Percentiles rank a stretch among this genome's conserved stretches.
Conservation (phyloP, 306 rosid genomes). For the Psophocarpus tetragonolobus region DNA sequence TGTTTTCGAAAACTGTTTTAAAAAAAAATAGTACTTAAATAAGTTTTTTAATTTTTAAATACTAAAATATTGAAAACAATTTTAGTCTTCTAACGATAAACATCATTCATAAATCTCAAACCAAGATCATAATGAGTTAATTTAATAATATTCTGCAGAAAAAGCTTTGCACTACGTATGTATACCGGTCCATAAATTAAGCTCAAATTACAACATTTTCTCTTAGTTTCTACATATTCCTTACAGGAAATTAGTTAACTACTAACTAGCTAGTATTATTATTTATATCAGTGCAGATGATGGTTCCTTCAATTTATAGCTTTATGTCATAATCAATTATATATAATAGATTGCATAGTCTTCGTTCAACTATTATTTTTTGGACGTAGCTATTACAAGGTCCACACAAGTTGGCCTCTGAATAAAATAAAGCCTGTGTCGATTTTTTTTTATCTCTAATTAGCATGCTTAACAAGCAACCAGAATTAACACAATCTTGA, state of each 20-base stretch:
- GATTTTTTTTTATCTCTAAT: not conserved
- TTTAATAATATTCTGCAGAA: not conserved
- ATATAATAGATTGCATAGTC: not conserved
- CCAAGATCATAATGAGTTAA: no score
- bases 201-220: not conserved
- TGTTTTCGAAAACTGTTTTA: no score
- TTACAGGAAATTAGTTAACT: not conserved
- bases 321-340: not conserved
- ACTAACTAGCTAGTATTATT: not conserved
- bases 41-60: no score
- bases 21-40: no score
- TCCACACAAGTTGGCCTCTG: not conserved
- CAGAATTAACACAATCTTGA: constrained; percentile 28
- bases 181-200: not conserved
- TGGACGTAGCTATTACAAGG: not conserved
- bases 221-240: not conserved
- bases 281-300: no score
- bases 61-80: no score
- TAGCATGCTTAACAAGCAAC: not conserved
- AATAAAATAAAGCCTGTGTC: not conserved
- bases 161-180: not conserved
- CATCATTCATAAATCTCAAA: no score
- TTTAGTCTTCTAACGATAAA: no score
- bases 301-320: not conserved
- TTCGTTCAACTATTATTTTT: not conserved